Conservation (phyloP, 441 rosid genomes). For the Bocquillonia castaneifolia region DNA sequence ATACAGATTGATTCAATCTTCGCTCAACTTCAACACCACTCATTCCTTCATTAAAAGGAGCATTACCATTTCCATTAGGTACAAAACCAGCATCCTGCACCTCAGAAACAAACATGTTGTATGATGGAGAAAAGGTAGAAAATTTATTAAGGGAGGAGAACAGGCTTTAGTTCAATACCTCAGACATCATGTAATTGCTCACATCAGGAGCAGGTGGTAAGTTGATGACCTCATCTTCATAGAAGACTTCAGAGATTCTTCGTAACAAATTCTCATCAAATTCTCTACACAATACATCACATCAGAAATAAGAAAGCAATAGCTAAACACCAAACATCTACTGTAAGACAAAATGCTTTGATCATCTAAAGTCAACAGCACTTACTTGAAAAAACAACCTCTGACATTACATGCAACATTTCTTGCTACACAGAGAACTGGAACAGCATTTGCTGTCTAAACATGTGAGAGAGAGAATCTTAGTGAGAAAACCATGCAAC, state of each 20-base stretch:
- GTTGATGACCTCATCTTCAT: constrained; percentile 75
- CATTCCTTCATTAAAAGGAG: constrained; percentile 73
- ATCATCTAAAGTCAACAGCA: constrained; percentile 15
- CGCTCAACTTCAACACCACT: constrained; percentile 71
- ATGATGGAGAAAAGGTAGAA: constrained; percentile 11
- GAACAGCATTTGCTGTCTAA: constrained; percentile 80
- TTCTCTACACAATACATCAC: constrained; percentile 48
- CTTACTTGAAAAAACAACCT: constrained; percentile 94
- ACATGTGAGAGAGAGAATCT: constrained; percentile 15
- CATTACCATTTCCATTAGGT: constrained; percentile 54
- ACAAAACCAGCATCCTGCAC: constrained; percentile 72
- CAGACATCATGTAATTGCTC: constrained; percentile 83
- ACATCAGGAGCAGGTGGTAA: constrained; percentile 88
- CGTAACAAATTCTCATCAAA: constrained; percentile 83
- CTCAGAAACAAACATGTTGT: constrained; percentile 20
- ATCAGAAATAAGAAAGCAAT: constrained; percentile 17
- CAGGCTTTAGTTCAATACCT: constrained; percentile 48
- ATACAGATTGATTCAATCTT: constrained; percentile 60
- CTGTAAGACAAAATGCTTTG: constrained; percentile 4
- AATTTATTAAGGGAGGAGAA: constrained; percentile 8
- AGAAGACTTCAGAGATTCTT: constrained; percentile 66
- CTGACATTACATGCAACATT: constrained; percentile 99
- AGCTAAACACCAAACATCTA: background rate
- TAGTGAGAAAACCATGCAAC: constrained; percentile 13
- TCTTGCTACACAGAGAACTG: constrained; percentile 91